Evolutionary conservation across 1,284 basidiomycete genomes (phyloP).

Genomic region (Ganoderma multipileum): DNA sequence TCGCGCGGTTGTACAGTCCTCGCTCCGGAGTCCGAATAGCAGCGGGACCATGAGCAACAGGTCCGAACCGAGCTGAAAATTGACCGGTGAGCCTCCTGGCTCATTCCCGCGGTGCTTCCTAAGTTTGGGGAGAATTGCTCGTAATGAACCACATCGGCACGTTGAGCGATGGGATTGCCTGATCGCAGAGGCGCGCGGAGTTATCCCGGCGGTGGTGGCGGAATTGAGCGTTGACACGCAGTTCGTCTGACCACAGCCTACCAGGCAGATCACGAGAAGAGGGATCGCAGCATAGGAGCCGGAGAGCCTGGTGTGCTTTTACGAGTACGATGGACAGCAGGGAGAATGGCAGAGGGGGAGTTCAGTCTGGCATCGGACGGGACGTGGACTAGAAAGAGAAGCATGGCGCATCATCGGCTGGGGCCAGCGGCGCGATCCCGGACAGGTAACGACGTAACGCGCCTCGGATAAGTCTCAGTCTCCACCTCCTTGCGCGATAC

Average conservation of each 20-base stretch:
- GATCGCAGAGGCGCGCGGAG: slow-evolving; percentile 1
- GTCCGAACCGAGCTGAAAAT: not conserved
- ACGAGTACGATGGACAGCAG: not conserved
- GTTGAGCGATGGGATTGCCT: not conserved
- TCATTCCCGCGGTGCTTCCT: not conserved
- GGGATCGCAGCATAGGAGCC: no score
- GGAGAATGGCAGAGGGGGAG: not conserved
- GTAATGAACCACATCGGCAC: not conserved
- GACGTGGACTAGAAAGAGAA: not conserved
- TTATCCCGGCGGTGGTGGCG: not conserved
- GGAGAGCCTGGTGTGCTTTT: not conserved
- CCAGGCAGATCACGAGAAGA: not conserved
- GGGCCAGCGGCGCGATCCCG: not conserved
- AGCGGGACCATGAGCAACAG: not conserved
- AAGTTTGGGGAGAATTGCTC: not conserved
- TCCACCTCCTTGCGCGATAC: not conserved
- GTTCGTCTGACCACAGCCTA: not conserved
- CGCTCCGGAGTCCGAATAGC: not conserved
- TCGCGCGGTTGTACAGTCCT: not conserved
- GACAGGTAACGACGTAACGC: not conserved
- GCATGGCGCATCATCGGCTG: slow-evolving; percentile 1
- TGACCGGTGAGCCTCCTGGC: not conserved
- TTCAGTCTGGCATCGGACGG: not conserved
- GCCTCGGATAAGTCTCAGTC: not conserved
- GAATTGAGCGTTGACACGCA: not conserved